A percentile compares a stretch with the other conserved stretches of the same genome.
Evolutionary conservation across 768 basidiomycete genomes (phyloP).

Genomic region (Amylocystis lapponica): DNA sequence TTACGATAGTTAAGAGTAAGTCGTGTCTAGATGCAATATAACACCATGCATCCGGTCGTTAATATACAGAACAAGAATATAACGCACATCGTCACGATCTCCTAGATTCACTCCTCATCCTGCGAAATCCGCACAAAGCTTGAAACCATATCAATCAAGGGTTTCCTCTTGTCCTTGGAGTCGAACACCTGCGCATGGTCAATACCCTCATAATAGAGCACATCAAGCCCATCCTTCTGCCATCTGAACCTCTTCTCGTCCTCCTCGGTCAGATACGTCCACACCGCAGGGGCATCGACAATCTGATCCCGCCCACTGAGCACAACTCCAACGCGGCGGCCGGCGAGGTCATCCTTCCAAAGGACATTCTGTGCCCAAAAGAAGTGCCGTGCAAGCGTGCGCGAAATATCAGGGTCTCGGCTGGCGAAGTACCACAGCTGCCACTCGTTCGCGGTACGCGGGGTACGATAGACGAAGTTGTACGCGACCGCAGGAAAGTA

Average conservation of each 20-base stretch:
- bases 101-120: no score
- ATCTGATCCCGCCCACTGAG: constrained; percentile 39
- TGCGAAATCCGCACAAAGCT: constrained; percentile 23
- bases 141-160: constrained; percentile 27
- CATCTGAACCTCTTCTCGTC: constrained; percentile 17
- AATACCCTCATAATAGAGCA: constrained; percentile 32
- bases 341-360: constrained; percentile 51
- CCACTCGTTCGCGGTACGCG: constrained; percentile 52
- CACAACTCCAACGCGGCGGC: constrained; percentile 27
- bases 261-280: constrained; percentile 35
- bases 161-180: constrained; percentile 16
- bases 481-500: constrained; percentile 57
- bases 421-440: constrained; percentile 65
- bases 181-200: constrained; percentile 41
- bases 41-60: no score
- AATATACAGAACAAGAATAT: no score
- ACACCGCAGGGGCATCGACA: constrained; percentile 33
- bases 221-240: constrained; percentile 29
- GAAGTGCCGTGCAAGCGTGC: constrained; percentile 53
- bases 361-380: constrained; percentile 61
- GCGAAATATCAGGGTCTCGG: constrained; percentile 56
- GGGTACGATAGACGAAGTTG: constrained; percentile 59
- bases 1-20: no score
- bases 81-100: no score
- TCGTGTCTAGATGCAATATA: no score